Evolutionary conservation across 805 yeast genomes (phyloP).

Genomic region (Candida ortonii): DNA sequence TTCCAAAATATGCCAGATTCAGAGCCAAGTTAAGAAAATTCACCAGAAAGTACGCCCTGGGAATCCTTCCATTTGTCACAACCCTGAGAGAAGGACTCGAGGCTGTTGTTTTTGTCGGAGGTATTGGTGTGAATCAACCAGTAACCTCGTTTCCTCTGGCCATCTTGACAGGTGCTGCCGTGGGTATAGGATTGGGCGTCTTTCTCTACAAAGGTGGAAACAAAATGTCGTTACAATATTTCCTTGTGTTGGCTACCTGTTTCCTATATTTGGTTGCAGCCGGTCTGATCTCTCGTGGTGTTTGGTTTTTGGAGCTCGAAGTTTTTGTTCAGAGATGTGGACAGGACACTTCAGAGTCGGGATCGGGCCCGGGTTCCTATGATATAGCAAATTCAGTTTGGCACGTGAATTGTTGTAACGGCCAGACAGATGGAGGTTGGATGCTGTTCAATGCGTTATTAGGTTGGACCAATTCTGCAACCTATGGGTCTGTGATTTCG

Average conservation of each 20-base stretch:
- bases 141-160: conserved; percentile 63
- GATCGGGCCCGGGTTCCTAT: conserved; percentile 92
- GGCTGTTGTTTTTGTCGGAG: conserved; percentile 89
- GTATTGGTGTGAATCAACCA: conserved; percentile 76
- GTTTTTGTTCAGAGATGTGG: conserved; percentile 75
- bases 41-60: conserved; percentile 61
- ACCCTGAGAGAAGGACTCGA: conserved; percentile 87
- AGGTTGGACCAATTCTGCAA: conserved; percentile 95
- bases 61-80: conserved; percentile 78
- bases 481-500: conserved; percentile 78
- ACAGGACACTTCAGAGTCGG: conserved; percentile 80
- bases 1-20: conserved; percentile 11
- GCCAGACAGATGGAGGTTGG: conserved; percentile 90
- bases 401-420: conserved; percentile 96
- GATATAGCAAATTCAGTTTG: conserved; percentile 76
- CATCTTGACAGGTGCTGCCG: conserved; percentile 50
- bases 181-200: conserved; percentile 65
- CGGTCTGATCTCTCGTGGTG: conserved; percentile 81
- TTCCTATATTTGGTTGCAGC: conserved; percentile 82
- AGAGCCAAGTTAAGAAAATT: conserved; percentile 33
- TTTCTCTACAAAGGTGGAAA: conserved; percentile 75
- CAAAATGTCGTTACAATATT: conserved; percentile 69
- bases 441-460: conserved; percentile 84
- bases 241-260: conserved; percentile 72
- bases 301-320: conserved; percentile 87